These are phyloP conservation scores for Diaporthe sp. DNA, from an alignment of 2,329 filamentous ascomycete genomes.

Conservation along the genomic window DNA sequence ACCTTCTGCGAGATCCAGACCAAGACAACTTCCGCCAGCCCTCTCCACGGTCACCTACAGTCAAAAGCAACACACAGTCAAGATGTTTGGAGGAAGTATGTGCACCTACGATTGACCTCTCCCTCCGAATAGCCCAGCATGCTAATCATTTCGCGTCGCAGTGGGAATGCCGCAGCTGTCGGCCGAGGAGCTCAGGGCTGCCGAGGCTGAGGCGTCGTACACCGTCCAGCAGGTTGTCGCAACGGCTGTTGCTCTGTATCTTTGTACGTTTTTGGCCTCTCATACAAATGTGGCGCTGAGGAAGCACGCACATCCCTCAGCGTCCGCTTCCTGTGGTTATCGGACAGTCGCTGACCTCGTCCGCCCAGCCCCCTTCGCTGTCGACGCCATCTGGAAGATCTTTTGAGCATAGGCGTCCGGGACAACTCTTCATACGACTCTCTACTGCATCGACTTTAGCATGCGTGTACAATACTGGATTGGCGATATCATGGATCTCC, in stretches of 20 bases:
- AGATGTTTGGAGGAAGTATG: constrained; percentile 76
- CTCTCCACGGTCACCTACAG: constrained; percentile 8
- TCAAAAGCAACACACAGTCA: constrained; percentile 46
- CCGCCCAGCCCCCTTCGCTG: constrained; percentile 68
- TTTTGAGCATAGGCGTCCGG: constrained; percentile 46
- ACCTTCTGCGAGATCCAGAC: constrained; percentile 1
- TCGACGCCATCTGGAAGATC: constrained; percentile 60
- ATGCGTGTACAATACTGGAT: constrained; percentile 16
- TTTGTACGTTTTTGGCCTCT: constrained; percentile 68
- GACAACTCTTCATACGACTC: background rate
- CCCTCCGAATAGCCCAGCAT: background rate
- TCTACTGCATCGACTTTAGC: background rate
- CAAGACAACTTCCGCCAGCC: background rate
- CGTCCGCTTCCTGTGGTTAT: background rate
- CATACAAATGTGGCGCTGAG: background rate
- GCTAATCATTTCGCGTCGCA: constrained; percentile 49
- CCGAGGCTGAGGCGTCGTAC: constrained; percentile 76
- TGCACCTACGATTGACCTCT: constrained; percentile 21
- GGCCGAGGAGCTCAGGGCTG: constrained; percentile 77
- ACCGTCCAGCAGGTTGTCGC: constrained; percentile 78
- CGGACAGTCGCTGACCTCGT: background rate
- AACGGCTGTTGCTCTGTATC: constrained; percentile 78
- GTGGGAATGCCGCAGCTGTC: constrained; percentile 79
- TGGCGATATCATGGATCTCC: constrained; percentile 14
- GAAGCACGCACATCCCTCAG: background rate